These are phyloP conservation scores for Chara braunii DNA, from an alignment of 139 green algal genomes.

Conservation along the genomic window DNA sequence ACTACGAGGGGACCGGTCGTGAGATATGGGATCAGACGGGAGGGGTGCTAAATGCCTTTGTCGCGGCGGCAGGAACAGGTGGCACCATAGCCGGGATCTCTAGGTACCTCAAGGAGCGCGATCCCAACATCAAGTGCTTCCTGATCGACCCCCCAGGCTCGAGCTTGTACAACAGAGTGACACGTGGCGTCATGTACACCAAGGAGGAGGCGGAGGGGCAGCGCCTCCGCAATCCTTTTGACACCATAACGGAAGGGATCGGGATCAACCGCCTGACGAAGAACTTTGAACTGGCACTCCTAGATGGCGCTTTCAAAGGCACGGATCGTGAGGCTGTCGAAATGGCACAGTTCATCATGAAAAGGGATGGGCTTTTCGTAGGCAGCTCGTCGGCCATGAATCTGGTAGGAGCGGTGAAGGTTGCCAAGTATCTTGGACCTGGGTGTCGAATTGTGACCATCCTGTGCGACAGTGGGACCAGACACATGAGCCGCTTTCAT, in stretches of 20 bases:
- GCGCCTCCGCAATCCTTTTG: slow-evolving; percentile 75
- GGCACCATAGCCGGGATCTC: slow-evolving; percentile 87
- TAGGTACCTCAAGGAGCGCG: slow-evolving; percentile 50
- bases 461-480: slow-evolving; percentile 41
- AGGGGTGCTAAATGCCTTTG: slow-evolving; percentile 77
- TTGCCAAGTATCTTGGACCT: slow-evolving; percentile 60
- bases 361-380: slow-evolving; percentile 85
- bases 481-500: slow-evolving; percentile 84
- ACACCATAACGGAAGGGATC: slow-evolving; percentile 87
- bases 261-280: slow-evolving; percentile 86
- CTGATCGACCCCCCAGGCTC: slow-evolving; percentile 83
- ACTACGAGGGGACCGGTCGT: slow-evolving; percentile 49
- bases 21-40: slow-evolving; percentile 81
- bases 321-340: slow-evolving; percentile 74
- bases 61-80: slow-evolving; percentile 83
- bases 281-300: slow-evolving; percentile 70
- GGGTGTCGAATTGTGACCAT: slow-evolving; percentile 84
- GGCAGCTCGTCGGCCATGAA: slow-evolving; percentile 45
- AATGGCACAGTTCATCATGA: slow-evolving; percentile 69
- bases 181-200: slow-evolving; percentile 78
- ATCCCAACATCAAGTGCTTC: slow-evolving; percentile 41
- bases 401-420: slow-evolving; percentile 66
- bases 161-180: slow-evolving; percentile 84
- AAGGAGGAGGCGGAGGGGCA: slow-evolving; percentile 80
- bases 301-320: slow-evolving; percentile 70